phyloP scores from a whole-genome alignment of 2,329 filamentous ascomycete genomes.

The Alternaria angustiovoidea region DNA sequence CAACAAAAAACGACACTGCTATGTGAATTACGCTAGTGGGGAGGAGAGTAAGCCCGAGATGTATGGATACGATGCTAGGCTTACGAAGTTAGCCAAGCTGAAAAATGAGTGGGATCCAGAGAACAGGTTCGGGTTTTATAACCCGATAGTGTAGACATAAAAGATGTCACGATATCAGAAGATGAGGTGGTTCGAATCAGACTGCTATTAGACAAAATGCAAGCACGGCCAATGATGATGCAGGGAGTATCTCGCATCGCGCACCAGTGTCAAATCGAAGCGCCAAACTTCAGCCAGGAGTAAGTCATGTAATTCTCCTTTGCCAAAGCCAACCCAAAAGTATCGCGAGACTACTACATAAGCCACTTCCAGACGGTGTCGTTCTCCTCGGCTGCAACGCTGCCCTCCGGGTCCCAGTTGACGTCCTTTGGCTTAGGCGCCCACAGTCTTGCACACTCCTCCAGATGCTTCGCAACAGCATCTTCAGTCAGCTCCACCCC shows the following conservation, averaged over 20 bases:
- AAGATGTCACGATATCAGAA: neutral
- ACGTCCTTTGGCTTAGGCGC: constrained; percentile 3
- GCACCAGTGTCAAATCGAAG: neutral
- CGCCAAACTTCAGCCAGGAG: neutral
- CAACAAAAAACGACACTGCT: constrained; percentile 29
- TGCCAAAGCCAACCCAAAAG: neutral
- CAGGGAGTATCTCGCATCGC: neutral
- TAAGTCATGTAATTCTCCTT: neutral
- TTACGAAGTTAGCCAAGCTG: constrained; percentile 36
- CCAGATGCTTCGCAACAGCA: constrained; percentile 6
- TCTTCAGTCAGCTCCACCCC: constrained; percentile 17
- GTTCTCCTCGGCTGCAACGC: constrained; percentile 1
- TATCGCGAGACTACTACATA: neutral
- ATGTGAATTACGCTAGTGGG: constrained; percentile 48
- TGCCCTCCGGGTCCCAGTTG: constrained; percentile 8
- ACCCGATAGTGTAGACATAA: constrained; percentile 23
- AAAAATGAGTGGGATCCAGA: constrained; percentile 44
- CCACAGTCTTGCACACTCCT: constrained; percentile 5
- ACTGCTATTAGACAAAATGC: neutral
- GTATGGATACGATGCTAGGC: constrained; percentile 43
- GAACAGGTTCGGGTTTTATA: constrained; percentile 39
- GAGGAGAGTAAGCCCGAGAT: constrained; percentile 35
- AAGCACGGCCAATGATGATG: neutral
- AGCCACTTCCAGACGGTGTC: constrained; percentile 8
- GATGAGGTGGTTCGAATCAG: neutral